phyloP scores from a whole-genome alignment of 2,329 filamentous ascomycete species.

The Diplodia seriata region DNA sequence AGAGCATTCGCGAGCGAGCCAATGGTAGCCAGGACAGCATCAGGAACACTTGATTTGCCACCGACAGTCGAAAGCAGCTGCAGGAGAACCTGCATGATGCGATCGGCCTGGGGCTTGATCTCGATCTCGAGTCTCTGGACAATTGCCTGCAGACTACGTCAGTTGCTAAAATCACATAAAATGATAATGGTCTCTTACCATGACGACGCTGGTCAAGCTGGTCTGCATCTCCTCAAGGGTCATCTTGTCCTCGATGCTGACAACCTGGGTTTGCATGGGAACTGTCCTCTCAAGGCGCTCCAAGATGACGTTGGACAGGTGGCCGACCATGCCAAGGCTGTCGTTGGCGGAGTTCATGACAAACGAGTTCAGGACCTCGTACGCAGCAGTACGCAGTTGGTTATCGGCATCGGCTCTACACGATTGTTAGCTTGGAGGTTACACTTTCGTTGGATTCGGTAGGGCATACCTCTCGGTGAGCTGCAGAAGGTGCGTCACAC shows the following conservation, averaged over 20 bases:
- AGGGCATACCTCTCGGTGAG: slow-evolving; percentile 74
- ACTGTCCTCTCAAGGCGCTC: slow-evolving; percentile 91
- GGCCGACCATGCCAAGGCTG: slow-evolving; percentile 79
- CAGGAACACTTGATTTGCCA: slow-evolving; percentile 90
- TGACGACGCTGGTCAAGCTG: slow-evolving; percentile 86
- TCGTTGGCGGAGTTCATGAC: slow-evolving; percentile 89
- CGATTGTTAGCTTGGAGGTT: slow-evolving; percentile 34
- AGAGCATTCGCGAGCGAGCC: slow-evolving; percentile 90
- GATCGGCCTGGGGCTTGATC: slow-evolving; percentile 86
- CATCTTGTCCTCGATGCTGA: slow-evolving; percentile 95
- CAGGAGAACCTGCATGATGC: slow-evolving; percentile 89
- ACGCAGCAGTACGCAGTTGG: slow-evolving; percentile 89
- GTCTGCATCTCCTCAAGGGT: slow-evolving; percentile 98
- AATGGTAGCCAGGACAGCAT: slow-evolving; percentile 90
- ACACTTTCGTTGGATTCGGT: background rate
- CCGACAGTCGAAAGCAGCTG: slow-evolving; percentile 79
- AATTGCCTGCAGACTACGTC: slow-evolving; percentile 63
- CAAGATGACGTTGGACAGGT: slow-evolving; percentile 85
- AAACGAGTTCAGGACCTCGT: slow-evolving; percentile 95
- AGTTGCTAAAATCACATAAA: slow-evolving; percentile 1
- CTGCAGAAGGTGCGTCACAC: slow-evolving; percentile 81
- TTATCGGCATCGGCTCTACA: slow-evolving; percentile 75
- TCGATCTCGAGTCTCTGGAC: slow-evolving; percentile 90
- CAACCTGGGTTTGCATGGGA: slow-evolving; percentile 87
- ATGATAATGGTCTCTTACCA: slow-evolving; percentile 54